Percentiles rank a stretch among this genome's conserved stretches.
Conservation (phyloP, 768 basidiomycete species). For the Phlebiopsis flavidoalba region DNA sequence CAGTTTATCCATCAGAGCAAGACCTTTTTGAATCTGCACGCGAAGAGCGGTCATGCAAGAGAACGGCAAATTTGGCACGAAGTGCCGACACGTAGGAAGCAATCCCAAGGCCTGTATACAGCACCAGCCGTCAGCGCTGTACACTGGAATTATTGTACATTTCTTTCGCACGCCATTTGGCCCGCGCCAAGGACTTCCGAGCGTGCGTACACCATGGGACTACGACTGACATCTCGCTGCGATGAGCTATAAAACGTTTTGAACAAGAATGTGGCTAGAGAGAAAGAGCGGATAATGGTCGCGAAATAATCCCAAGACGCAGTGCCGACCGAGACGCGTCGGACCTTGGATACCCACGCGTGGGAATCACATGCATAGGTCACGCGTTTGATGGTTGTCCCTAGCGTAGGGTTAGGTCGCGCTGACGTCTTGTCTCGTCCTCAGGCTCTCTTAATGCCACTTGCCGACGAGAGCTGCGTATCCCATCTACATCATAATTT, state of each 20-base stretch:
- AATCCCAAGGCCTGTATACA: conserved; percentile 71
- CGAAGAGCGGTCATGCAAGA: conserved; percentile 76
- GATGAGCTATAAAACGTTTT: background rate
- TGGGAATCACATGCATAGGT: background rate
- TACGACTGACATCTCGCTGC: conserved; percentile 23
- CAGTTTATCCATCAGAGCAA: conserved; percentile 72
- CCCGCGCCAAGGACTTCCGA: conserved; percentile 82
- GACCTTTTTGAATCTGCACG: conserved; percentile 70
- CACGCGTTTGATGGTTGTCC: background rate
- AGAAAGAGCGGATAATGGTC: background rate
- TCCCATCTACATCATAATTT: background rate
- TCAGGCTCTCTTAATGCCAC: background rate
- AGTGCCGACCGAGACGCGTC: background rate
- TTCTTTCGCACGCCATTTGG: conserved; percentile 52
- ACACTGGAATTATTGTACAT: background rate
- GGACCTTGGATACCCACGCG: background rate
- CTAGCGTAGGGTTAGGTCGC: background rate
- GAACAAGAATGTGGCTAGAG: background rate
- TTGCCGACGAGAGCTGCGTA: background rate
- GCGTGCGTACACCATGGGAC: conserved; percentile 67
- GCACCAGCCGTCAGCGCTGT: background rate
- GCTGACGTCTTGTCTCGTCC: background rate
- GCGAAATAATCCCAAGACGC: background rate
- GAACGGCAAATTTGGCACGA: conserved; percentile 79
- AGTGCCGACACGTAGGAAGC: conserved; percentile 83